These are phyloP conservation scores for Fusarium metavorans DNA, from an alignment of 2,329 filamentous ascomycete species.

Conservation along the genomic window DNA sequence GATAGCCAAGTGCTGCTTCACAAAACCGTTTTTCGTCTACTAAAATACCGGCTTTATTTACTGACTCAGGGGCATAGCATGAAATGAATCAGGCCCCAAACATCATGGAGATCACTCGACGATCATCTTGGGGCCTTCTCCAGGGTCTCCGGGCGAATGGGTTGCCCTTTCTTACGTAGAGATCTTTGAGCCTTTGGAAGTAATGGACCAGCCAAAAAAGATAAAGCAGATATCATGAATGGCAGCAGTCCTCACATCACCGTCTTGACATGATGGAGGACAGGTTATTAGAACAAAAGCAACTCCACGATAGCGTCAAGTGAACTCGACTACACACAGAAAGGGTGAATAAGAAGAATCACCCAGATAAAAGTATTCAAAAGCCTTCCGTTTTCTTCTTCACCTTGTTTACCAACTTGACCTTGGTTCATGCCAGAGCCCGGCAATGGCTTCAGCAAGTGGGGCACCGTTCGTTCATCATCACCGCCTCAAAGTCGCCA, in stretches of 20 bases:
- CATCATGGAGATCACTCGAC: constrained; percentile 87
- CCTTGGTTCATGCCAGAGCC: background rate
- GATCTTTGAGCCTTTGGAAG: constrained; percentile 74
- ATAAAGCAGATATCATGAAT: background rate
- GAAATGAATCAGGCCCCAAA: constrained; percentile 91
- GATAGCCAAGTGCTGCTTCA: constrained; percentile 66
- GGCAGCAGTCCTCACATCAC: constrained; percentile 11
- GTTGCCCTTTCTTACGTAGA: constrained; percentile 57
- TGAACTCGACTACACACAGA: background rate
- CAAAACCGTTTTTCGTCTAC: constrained; percentile 50
- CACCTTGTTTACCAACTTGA: background rate
- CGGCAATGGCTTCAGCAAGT: background rate
- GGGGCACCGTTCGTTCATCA: background rate
- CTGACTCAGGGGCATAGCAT: constrained; percentile 72
- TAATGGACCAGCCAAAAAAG: background rate
- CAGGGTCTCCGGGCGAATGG: background rate
- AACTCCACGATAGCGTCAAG: background rate
- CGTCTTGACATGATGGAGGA: constrained; percentile 3
- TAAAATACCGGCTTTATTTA: constrained; percentile 1
- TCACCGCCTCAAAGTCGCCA: background rate
- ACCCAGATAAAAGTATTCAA: background rate
- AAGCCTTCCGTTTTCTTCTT: constrained; percentile 2
- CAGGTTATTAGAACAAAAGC: background rate
- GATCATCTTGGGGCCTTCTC: constrained; percentile 81
- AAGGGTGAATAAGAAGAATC: background rate